A percentile compares a stretch with the other conserved stretches of the same genome.
Evolutionary conservation across 805 yeast species (phyloP).

Genomic region (Schizosaccharomyces octosporus): DNA sequence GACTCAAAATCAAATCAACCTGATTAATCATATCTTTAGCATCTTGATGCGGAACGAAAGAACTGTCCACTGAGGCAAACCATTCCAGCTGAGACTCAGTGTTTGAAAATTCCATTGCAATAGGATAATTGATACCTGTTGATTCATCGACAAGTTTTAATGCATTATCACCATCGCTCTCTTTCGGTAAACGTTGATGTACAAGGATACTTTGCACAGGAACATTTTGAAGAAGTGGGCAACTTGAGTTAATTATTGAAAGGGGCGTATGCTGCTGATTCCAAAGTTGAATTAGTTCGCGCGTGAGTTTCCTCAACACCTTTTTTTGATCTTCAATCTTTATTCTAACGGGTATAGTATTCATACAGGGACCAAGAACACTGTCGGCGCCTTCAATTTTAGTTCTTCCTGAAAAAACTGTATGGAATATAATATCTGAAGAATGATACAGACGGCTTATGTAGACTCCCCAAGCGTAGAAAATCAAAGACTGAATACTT

Average conservation of each 20-base stretch:
- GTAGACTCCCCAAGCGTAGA: background rate
- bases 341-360: background rate
- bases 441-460: background rate
- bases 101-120: background rate
- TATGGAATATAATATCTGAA: background rate
- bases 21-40: no score
- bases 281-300: background rate
- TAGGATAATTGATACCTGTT: background rate
- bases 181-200: background rate
- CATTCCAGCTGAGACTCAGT: background rate
- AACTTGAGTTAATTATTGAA: background rate
- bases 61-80: no score
- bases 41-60: no score
- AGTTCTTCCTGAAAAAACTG: background rate
- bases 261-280: background rate
- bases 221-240: background rate
- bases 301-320: background rate
- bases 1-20: background rate
- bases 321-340: background rate
- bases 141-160: background rate
- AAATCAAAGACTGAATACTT: background rate
- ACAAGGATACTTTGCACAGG: background rate
- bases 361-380: background rate
- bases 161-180: background rate
- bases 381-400: background rate